Evolutionary conservation across 2,329 filamentous ascomycete species (phyloP), one percentile per base, ranked within the genome.

Genomic region (Aspergillus aculeatus): DNA sequence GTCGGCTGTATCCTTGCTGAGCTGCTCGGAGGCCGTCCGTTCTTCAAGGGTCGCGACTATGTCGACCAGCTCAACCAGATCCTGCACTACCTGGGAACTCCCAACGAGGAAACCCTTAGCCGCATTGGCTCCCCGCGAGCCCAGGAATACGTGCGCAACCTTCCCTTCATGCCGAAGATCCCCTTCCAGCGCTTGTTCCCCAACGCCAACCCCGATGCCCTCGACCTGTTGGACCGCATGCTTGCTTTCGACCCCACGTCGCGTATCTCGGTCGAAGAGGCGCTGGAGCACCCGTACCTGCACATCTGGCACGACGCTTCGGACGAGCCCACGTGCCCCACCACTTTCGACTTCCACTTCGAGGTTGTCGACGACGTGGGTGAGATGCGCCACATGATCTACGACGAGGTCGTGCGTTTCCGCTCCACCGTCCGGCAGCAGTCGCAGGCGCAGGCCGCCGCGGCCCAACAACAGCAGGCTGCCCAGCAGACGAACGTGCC

Each of bases 51-150:
- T 60, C 91, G 95, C 63, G 95, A 99, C 81, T 99, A 99, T 73
- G 95, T 99, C 77, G 95, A 99, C 79, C 95, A 99, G 82, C 87
- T 99, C 66, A 99, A 99, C 83, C 95, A 99, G 80, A 99, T 99
- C 73, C 85, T 99, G 58, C 93, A 98, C 82, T 97, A 96, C 75
- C 89, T 99, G 56, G 95, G 95, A 65, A 99, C 94, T 1, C 95
- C 95, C 47, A 96, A 94, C 73, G 94, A 98, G 77, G 92, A 96
- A 75, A 99, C 95, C 0, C 84, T 99, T 21, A 89, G 87, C 26
- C 91, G 95, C 66, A 99, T 99, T 73, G 95, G 95, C 57, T 97
- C 93, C 4, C 92, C 92, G 11, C 90, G 95, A 65, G 95, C 95
- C 16, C 95, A 98, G 79, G 95, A 99, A 78, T 99, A 99, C 79